Base-by-base conservation (phyloP, 345 rosid species). In the Arabis alpina region DNA sequence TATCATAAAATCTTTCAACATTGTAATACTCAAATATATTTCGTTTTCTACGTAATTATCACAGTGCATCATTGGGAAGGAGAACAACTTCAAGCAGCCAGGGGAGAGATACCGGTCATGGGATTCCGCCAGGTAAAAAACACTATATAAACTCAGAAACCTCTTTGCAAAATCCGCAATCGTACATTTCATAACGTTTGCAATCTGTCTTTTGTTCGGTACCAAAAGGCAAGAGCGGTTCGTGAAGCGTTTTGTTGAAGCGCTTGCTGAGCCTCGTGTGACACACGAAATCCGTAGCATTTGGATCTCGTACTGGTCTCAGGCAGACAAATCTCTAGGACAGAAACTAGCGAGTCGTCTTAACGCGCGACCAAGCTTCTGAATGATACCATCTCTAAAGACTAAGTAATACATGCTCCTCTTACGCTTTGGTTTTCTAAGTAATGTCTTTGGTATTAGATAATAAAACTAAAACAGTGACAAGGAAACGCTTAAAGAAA, bases 41-140 rank as follows among this genome's bases (percentile, higher is more conserved):
- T 6, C 6, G 28, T 62, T 23, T 55, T 70, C 44, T 78, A 85
- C 4, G 41, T 19, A 32, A 30, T 42, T 42, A 30, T 51, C 24
- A 14, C 62, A 93, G 97, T 74, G 87, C 86, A 76, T 94, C 19
- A 89, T 88, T 71, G 83, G 43, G 32, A 91, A 91, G 82, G 97
- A 89, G 81, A 86, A 91, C 86, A 89, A 94, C 86, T 91, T 93
- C 86, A 80, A 91, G 77, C 93, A 93, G 77, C 92, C 99, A 48
- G 97, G 99, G 42, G 93, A 93, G 77, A 84, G 96, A 77, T 93
- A 85, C 81, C 73, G 90, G 8, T 86, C 99, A 6, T 93, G 86
- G 85, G 70, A 77, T 50, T 81, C 97, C 4, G 93, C 88, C 82
- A 93, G 96, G 98, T 93, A 85, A 63, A 55, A 63, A 40, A 40